These are phyloP conservation scores for Lachancea kluyveri DNA, from an alignment of 805 yeast species.

Conservation along the genomic window DNA sequence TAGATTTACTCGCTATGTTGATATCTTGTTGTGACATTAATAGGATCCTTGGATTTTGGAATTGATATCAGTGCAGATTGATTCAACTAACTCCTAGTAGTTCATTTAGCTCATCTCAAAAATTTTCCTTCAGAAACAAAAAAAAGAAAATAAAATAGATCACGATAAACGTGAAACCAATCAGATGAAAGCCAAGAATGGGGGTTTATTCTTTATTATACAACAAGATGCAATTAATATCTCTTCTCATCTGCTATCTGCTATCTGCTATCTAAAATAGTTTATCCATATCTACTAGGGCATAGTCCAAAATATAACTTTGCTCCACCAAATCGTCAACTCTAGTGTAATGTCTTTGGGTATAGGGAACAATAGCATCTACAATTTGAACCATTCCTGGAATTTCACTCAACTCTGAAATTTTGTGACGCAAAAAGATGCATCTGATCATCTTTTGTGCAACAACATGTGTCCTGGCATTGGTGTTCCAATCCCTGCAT, in stretches of 20 bases:
- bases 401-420: constrained; percentile 53
- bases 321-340: constrained; percentile 78
- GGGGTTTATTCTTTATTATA: too few species aligned
- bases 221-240: too few species aligned
- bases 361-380: constrained; percentile 80
- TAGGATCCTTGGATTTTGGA: too few species aligned
- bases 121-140: too few species aligned
- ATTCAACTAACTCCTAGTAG: too few species aligned
- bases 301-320: constrained; percentile 79
- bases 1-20: constrained; percentile 12
- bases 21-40: constrained; percentile 25
- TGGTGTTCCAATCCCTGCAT: constrained; percentile 92
- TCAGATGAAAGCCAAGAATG: too few species aligned
- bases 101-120: too few species aligned
- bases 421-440: constrained; percentile 47
- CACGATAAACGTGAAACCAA: too few species aligned
- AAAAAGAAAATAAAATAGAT: too few species aligned
- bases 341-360: constrained; percentile 76
- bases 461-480: constrained; percentile 68
- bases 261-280: constrained; percentile 14
- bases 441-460: constrained; percentile 75
- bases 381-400: constrained; percentile 62
- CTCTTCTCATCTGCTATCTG: too few species aligned
- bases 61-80: too few species aligned
- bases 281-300: constrained; percentile 69